These are phyloP conservation scores for Rosellinia necatrix DNA, from an alignment of 2,329 filamentous ascomycete genomes.

Conservation along the genomic window DNA sequence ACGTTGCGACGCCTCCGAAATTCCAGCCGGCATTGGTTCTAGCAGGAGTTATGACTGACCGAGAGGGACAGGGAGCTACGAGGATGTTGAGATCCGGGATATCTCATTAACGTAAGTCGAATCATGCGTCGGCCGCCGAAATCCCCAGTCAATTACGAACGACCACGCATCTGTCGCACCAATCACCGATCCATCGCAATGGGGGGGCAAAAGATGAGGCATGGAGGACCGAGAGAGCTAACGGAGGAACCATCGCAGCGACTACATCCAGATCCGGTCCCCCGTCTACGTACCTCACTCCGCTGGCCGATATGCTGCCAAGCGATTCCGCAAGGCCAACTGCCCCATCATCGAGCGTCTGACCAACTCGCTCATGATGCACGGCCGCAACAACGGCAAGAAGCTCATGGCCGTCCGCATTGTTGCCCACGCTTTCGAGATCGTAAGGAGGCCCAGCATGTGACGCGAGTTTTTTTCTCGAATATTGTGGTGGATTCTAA, in stretches of 20 bases:
- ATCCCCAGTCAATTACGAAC: slow-evolving; percentile 23
- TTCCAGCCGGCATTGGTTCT: slow-evolving; percentile 18
- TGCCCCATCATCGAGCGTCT: slow-evolving; percentile 99
- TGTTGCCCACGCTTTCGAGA: slow-evolving; percentile 98
- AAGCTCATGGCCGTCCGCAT: slow-evolving; percentile 99
- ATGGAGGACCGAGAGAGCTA: slow-evolving; percentile 41
- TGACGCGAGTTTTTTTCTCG: slow-evolving; percentile 2
- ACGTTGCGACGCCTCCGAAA: slow-evolving; percentile 35
- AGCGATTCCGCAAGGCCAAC: slow-evolving; percentile 99
- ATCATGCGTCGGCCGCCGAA: slow-evolving; percentile 33
- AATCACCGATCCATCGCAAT: slow-evolving; percentile 23
- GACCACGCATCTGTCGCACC: slow-evolving; percentile 14
- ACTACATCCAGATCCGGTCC: slow-evolving; percentile 99
- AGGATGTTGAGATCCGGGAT: slow-evolving; percentile 99
- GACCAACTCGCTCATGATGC: slow-evolving; percentile 99
- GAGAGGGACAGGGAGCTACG: slow-evolving; percentile 65
- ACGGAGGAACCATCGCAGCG: slow-evolving; percentile 61
- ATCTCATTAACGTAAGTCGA: slow-evolving; percentile 96
- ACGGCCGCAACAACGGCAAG: slow-evolving; percentile 99
- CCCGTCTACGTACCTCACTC: slow-evolving; percentile 99
- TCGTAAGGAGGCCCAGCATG: slow-evolving; percentile 68
- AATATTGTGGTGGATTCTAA: slow-evolving; percentile 10
- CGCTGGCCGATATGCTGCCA: slow-evolving; percentile 96
- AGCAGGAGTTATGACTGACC: slow-evolving; percentile 17
- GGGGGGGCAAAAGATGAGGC: slow-evolving; percentile 14